These are phyloP conservation scores for Leccinum griseonigrum DNA, from an alignment of 1,284 basidiomycete genomes.

Conservation along the genomic window DNA sequence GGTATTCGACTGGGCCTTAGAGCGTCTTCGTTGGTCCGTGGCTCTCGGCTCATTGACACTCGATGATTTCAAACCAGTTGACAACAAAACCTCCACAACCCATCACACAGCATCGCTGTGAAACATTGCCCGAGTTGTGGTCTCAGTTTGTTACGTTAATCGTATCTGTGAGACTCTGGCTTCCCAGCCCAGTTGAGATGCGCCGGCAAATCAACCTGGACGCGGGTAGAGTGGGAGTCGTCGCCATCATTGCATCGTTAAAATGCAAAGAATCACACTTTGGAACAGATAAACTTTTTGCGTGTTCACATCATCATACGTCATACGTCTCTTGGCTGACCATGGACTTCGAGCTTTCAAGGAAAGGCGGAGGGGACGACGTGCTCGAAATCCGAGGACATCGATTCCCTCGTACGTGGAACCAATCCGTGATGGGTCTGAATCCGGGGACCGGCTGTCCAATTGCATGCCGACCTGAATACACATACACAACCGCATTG, in stretches of 20 bases:
- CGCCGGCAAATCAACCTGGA: slow-evolving; percentile 9
- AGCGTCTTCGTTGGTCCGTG: background rate
- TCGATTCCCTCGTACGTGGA: background rate
- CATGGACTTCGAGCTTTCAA: background rate
- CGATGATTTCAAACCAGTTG: background rate
- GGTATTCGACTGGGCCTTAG: background rate
- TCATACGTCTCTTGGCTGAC: slow-evolving; percentile 4
- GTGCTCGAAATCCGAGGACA: slow-evolving; percentile 1
- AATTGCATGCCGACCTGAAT: background rate
- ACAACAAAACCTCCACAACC: background rate
- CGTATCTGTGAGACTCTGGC: background rate
- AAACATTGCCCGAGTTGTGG: background rate
- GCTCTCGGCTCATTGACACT: background rate
- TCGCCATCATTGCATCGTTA: background rate
- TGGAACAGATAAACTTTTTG: slow-evolving; percentile 11
- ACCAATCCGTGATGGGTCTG: background rate
- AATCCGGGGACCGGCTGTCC: background rate
- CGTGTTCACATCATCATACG: slow-evolving; percentile 4
- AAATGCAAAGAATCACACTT: background rate
- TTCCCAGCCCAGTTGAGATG: slow-evolving; percentile 3
- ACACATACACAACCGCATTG: slow-evolving; percentile 6
- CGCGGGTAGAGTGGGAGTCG: slow-evolving; percentile 3
- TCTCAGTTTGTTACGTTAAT: slow-evolving; percentile 16
- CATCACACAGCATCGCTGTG: background rate
- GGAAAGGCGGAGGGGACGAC: background rate